phyloP scores from a whole-genome alignment of 2,329 filamentous ascomycete genomes.

The Ilyonectria robusta region DNA sequence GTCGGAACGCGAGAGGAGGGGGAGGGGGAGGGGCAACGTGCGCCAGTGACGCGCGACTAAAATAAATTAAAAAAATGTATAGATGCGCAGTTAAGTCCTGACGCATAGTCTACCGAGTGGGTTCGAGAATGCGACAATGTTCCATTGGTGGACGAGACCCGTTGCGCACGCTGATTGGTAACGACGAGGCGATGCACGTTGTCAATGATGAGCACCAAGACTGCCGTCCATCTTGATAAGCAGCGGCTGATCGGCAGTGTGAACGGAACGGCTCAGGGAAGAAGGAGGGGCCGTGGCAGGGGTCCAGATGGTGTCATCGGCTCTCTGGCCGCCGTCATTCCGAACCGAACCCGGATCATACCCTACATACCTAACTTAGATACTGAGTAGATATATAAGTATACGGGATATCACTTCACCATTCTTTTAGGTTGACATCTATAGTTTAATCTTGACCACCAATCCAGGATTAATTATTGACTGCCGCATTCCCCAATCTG shows the following conservation, averaged over 20 bases:
- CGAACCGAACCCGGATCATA: conserved; percentile 1
- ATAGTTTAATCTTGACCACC: too few relatives aligned
- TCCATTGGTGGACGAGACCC: not conserved
- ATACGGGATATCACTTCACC: too few relatives aligned
- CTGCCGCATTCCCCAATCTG: not conserved
- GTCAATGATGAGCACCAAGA: conserved; percentile 12
- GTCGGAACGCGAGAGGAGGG: conserved; percentile 10
- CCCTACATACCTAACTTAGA: too few relatives aligned
- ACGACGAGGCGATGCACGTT: not conserved
- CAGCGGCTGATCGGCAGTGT: conserved; percentile 13
- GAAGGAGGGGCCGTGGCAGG: conserved; percentile 25
- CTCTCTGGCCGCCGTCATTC: conserved; percentile 21
- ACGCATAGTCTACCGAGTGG: conserved; percentile 1
- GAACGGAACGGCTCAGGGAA: not conserved
- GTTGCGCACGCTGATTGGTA: not conserved
- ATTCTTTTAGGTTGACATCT: not conserved
- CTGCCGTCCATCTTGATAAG: conserved; percentile 25
- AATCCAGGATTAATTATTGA: too few relatives aligned
- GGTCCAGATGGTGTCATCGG: conserved; percentile 43
- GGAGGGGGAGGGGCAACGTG: conserved; percentile 17
- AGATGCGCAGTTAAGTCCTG: not conserved
- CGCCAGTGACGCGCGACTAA: not conserved
- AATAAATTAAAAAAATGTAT: not conserved
- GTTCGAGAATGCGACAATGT: conserved; percentile 12
- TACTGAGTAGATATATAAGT: too few relatives aligned